Percentiles rank a stretch among this genome's conserved stretches.
Evolutionary conservation across 306 rosid genomes (phyloP).

Genomic region (Quillaja saponaria): DNA sequence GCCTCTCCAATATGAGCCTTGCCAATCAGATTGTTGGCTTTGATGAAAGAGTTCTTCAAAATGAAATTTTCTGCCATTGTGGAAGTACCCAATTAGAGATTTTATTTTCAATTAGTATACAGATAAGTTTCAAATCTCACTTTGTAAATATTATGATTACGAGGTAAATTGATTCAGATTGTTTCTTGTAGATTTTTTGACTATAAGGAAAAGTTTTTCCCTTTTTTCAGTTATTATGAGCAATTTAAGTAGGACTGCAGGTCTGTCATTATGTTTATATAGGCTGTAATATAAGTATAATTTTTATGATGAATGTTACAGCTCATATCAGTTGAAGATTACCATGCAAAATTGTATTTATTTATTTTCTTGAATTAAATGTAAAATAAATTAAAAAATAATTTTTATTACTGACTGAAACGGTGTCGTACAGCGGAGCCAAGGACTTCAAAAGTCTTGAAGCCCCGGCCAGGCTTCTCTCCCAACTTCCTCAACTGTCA

Average conservation of each 20-base stretch:
- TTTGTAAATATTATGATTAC: slow-evolving; percentile 36
- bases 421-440: too few relatives aligned
- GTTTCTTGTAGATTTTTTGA: slow-evolving; percentile 19
- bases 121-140: neutral
- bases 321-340: too few relatives aligned
- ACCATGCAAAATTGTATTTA: too few relatives aligned
- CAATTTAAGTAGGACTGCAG: too few relatives aligned
- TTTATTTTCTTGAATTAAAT: too few relatives aligned
- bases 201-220: slow-evolving; percentile 5
- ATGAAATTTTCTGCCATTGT: neutral
- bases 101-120: slow-evolving; percentile 23
- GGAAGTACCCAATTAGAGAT: slow-evolving; percentile 13
- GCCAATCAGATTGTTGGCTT: neutral
- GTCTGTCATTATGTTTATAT: too few relatives aligned
- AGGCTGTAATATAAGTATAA: too few relatives aligned
- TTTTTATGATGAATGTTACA: too few relatives aligned
- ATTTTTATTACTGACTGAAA: too few relatives aligned
- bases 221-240: neutral
- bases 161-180: slow-evolving; percentile 21
- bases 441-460: too few relatives aligned
- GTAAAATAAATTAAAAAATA: too few relatives aligned
- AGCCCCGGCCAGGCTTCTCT: neutral
- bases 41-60: neutral
- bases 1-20: slow-evolving; percentile 44
- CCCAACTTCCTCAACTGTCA: slow-evolving; percentile 42